phyloP scores from a whole-genome alignment of 306 rosid species.

The Abrus precatorius region DNA sequence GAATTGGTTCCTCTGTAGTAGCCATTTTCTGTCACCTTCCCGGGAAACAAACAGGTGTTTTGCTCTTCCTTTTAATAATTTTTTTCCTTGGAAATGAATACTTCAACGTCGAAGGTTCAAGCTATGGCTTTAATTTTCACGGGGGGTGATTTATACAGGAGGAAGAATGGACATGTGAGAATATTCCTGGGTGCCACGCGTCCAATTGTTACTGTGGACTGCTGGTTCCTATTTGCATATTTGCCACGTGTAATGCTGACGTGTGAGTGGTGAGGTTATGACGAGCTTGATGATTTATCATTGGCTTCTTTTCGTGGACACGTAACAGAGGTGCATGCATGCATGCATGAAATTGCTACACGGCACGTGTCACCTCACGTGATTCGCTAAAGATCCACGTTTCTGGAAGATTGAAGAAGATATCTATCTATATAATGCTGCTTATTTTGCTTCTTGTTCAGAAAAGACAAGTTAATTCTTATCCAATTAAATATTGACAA shows the following conservation, averaged over 20 bases:
- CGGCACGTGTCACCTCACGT: slow-evolving; percentile 54
- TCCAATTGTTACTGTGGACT: slow-evolving; percentile 24
- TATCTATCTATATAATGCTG: too few relatives aligned
- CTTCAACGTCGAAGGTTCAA: slow-evolving; percentile 3
- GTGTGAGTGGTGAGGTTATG: slow-evolving; percentile 27
- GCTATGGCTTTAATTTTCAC: neutral
- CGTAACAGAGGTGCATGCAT: slow-evolving; percentile 49
- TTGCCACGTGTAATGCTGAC: slow-evolving; percentile 51
- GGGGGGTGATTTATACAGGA: slow-evolving; percentile 15
- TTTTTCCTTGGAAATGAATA: neutral
- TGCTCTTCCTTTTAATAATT: neutral
- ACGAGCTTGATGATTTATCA: neutral
- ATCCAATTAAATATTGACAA: too few relatives aligned
- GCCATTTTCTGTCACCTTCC: slow-evolving; percentile 46
- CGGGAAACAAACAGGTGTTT: slow-evolving; percentile 1
- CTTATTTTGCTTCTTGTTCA: too few relatives aligned
- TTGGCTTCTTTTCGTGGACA: neutral
- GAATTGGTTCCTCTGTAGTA: slow-evolving; percentile 67
- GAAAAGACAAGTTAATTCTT: too few relatives aligned
- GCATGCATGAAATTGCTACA: slow-evolving; percentile 36
- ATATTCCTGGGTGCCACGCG: slow-evolving; percentile 40
- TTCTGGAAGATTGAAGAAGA: slow-evolving; percentile 10
- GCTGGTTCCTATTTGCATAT: neutral
- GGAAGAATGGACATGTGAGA: neutral
- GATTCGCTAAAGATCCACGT: neutral